Evolutionary conservation across 352 stramenopile species (phyloP).

Genomic region (Aphanomyces euteiches): DNA sequence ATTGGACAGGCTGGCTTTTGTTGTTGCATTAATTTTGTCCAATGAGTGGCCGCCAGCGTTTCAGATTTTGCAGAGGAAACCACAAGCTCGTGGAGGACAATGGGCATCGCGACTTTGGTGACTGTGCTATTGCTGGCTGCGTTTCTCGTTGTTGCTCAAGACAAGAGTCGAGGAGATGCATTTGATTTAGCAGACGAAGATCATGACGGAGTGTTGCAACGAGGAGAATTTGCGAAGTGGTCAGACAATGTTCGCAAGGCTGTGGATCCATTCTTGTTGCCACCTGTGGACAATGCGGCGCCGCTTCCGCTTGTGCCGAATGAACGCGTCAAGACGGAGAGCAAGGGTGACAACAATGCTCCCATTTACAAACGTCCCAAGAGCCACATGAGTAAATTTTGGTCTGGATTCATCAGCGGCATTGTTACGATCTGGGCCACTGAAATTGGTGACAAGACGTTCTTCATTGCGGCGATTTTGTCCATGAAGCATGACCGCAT

Average conservation of each 20-base stretch:
- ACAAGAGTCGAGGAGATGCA: neutral
- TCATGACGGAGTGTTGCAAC: constrained; percentile 23
- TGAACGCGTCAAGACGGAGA: constrained; percentile 23
- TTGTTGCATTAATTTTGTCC: too few species aligned
- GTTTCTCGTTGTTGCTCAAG: too few species aligned
- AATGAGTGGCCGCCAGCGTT: too few species aligned
- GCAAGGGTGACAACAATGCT: neutral
- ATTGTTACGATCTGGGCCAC: constrained; percentile 97
- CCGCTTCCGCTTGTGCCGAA: neutral
- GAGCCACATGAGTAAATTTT: constrained; percentile 67
- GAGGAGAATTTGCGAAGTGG: constrained; percentile 24
- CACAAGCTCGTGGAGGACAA: too few species aligned
- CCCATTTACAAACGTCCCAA: constrained; percentile 29
- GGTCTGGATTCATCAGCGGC: constrained; percentile 80
- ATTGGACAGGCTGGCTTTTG: too few species aligned
- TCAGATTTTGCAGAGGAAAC: too few species aligned
- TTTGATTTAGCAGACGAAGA: constrained; percentile 23
- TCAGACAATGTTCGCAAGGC: constrained; percentile 12
- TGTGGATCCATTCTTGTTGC: constrained; percentile 6
- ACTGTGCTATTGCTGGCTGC: too few species aligned
- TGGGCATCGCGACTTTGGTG: too few species aligned
- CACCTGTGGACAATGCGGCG: neutral
- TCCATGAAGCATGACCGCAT: constrained; percentile 94
- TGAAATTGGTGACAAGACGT: constrained; percentile 99
- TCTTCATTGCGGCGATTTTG: constrained; percentile 98